Evolutionary conservation across 1,139 yeast genomes (phyloP).

Genomic region (Yamadazyma kanchanaburiensis): DNA sequence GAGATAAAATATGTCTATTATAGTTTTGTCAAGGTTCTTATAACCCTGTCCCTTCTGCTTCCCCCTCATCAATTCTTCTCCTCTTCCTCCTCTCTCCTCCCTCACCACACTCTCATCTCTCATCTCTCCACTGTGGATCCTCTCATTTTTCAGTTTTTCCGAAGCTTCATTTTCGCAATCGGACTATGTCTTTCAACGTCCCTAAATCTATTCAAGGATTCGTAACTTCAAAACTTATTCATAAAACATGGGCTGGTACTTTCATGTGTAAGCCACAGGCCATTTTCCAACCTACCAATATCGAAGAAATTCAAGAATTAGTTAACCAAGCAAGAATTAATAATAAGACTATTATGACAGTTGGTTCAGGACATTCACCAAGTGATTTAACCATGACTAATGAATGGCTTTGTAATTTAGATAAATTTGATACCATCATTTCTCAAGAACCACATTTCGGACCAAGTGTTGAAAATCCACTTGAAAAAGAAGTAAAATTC

Average conservation of each 20-base stretch:
- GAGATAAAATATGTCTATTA: too few relatives aligned
- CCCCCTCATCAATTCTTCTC: too few relatives aligned
- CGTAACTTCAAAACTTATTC: conserved; percentile 38
- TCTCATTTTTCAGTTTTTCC: too few relatives aligned
- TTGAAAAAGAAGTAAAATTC: conserved; percentile 49
- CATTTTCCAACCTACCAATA: conserved; percentile 67
- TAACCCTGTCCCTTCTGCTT: too few relatives aligned
- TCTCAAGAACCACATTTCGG: conserved; percentile 37
- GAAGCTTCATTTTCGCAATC: too few relatives aligned
- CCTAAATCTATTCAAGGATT: conserved; percentile 33
- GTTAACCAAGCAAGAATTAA: conserved; percentile 61
- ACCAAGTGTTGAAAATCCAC: conserved; percentile 27
- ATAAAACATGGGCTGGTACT: conserved; percentile 91
- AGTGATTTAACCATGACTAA: conserved; percentile 83
- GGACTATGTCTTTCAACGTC: conserved; percentile 16
- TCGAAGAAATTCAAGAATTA: conserved; percentile 62
- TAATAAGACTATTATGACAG: conserved; percentile 72
- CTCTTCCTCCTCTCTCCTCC: too few relatives aligned
- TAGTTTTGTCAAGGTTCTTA: too few relatives aligned
- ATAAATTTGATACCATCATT: conserved; percentile 59
- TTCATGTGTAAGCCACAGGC: conserved; percentile 73
- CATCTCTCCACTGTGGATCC: too few relatives aligned
- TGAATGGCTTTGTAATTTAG: conserved; percentile 89
- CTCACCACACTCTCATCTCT: too few relatives aligned
- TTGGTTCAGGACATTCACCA: conserved; percentile 96